Evolutionary conservation across 108 stramenopile species (phyloP).

Genomic region (Pseudonitzschia multiseries): DNA sequence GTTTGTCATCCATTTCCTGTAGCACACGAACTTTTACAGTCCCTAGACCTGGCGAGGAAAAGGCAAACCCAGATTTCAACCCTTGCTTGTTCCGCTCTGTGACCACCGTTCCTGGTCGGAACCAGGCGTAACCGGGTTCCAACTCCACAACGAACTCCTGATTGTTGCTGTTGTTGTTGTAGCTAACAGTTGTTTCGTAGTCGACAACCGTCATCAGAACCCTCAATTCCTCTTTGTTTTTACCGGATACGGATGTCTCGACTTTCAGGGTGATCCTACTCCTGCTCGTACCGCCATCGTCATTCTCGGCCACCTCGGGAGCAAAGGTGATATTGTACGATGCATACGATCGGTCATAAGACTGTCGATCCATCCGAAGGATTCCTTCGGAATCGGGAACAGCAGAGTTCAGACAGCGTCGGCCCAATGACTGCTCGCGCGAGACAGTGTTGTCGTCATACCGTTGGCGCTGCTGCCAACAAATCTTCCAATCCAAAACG

Average conservation of each 20-base stretch:
- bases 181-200: not conserved
- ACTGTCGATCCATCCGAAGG: conserved; percentile 3
- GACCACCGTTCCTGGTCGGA: not conserved
- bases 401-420: not conserved
- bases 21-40: not conserved
- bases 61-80: not conserved
- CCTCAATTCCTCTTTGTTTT: not conserved
- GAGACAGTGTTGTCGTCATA: not conserved
- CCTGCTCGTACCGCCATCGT: not conserved
- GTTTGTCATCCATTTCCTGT: not conserved
- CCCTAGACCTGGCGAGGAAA: conserved; percentile 3
- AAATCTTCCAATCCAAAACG: not conserved
- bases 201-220: conserved; percentile 6
- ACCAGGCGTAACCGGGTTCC: conserved; percentile 13
- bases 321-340: conserved; percentile 10
- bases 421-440: no score
- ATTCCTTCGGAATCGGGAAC: conserved; percentile 7
- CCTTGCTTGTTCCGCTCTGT: not conserved
- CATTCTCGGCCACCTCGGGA: not conserved
- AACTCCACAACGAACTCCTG: not conserved
- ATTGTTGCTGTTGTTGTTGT: not conserved
- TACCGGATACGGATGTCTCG: not conserved
- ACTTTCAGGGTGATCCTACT: conserved; percentile 1
- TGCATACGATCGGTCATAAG: conserved; percentile 11
- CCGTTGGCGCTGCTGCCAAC: not conserved